Percentiles rank a stretch among this genome's conserved stretches.
phyloP scores from a whole-genome alignment of 2,329 filamentous ascomycete genomes.

The Aspergillus sergii region DNA sequence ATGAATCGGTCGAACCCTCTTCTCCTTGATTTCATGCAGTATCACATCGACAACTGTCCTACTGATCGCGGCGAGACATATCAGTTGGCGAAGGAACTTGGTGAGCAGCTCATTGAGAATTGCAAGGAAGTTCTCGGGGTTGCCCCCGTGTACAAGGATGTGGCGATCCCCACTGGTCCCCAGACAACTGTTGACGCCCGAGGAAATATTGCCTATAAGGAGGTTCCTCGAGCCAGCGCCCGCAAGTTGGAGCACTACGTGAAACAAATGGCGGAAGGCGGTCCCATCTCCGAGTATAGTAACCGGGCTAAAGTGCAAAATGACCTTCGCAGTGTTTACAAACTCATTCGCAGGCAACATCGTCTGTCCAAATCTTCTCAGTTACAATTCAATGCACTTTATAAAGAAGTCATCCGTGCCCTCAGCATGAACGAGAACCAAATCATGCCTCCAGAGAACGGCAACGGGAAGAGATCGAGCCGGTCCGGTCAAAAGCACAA shows the following conservation, averaged over 20 bases:
- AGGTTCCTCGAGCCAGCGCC: constrained; percentile 82
- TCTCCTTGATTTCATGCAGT: constrained; percentile 98
- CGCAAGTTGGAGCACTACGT: constrained; percentile 98
- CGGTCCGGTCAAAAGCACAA: constrained; percentile 54
- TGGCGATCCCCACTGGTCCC: constrained; percentile 86
- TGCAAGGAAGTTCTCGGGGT: constrained; percentile 87
- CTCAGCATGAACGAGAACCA: constrained; percentile 97
- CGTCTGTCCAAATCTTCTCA: constrained; percentile 96
- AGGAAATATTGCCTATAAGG: constrained; percentile 89
- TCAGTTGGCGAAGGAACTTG: constrained; percentile 93
- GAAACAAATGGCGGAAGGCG: constrained; percentile 96
- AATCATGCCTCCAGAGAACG: constrained; percentile 86
- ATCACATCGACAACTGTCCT: constrained; percentile 98
- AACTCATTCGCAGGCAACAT: constrained; percentile 97
- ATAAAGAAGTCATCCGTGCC: constrained; percentile 90
- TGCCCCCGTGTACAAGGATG: constrained; percentile 93
- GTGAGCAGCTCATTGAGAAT: constrained; percentile 92
- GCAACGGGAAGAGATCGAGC: constrained; percentile 60
- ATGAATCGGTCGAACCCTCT: constrained; percentile 99
- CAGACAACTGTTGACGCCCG: constrained; percentile 89
- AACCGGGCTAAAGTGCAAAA: constrained; percentile 98
- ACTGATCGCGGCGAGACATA: constrained; percentile 97
- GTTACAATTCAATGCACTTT: constrained; percentile 92
- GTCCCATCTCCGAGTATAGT: constrained; percentile 97
- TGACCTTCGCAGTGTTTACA: constrained; percentile 92